Conservation (phyloP, 805 yeast genomes). For the Schwanniomyces occidentalis region DNA sequence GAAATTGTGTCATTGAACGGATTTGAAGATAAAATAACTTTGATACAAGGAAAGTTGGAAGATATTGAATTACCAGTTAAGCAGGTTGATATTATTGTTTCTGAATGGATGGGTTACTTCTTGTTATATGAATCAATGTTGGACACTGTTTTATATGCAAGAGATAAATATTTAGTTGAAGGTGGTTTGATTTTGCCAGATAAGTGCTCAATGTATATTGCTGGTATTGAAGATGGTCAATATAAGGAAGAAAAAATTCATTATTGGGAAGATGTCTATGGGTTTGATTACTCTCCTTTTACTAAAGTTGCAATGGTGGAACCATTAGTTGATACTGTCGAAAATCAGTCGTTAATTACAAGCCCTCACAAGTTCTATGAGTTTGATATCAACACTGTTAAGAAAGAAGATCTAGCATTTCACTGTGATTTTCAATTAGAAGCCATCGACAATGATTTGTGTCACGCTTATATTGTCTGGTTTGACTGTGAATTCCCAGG, state of each 20-base stretch:
- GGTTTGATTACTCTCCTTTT: conserved; percentile 93
- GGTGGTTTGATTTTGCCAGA: conserved; percentile 96
- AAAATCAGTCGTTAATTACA: conserved; percentile 71
- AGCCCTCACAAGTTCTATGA: conserved; percentile 69
- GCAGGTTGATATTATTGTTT: conserved; percentile 89
- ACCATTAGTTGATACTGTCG: conserved; percentile 96
- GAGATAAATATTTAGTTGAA: conserved; percentile 79
- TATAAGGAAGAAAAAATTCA: conserved; percentile 89
- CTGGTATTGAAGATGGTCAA: conserved; percentile 90
- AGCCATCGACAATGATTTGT: conserved; percentile 75
- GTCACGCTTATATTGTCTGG: conserved; percentile 93
- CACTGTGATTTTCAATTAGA: conserved; percentile 64
- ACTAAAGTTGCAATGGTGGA: conserved; percentile 83
- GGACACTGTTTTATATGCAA: conserved; percentile 91
- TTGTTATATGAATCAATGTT: conserved; percentile 95
- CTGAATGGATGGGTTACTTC: conserved; percentile 99
- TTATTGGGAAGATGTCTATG: conserved; percentile 96
- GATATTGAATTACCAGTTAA: conserved; percentile 84
- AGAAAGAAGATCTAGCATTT: conserved; percentile 78
- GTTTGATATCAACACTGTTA: conserved; percentile 88
- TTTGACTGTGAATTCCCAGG: conserved; percentile 90
- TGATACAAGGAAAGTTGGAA: conserved; percentile 90
- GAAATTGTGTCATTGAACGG: conserved; percentile 85
- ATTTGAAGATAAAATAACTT: conserved; percentile 78
- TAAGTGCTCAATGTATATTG: conserved; percentile 83